Evolutionary conservation across 768 basidiomycete genomes (phyloP).

Genomic region (Leucocoprinus sp.): DNA sequence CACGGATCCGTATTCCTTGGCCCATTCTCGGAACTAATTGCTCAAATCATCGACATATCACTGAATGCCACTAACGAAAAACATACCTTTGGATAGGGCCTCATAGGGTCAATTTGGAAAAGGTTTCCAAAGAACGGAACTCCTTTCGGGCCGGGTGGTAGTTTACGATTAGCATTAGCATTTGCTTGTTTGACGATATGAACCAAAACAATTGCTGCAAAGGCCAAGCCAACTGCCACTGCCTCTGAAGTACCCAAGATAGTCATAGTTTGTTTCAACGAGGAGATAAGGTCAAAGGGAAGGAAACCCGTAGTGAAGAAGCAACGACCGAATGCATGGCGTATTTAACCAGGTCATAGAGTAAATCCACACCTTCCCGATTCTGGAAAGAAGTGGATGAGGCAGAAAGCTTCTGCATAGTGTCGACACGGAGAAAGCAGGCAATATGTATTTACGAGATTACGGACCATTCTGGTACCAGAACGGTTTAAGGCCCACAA

Average conservation of each 20-base stretch:
- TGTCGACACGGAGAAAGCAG: background rate
- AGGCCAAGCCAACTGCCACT: slow-evolving; percentile 6
- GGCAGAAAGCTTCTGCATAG: background rate
- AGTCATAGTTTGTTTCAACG: background rate
- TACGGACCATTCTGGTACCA: too few species aligned
- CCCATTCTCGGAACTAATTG: slow-evolving; percentile 21
- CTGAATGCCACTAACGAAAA: background rate
- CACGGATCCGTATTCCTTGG: slow-evolving; percentile 21
- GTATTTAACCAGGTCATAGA: slow-evolving; percentile 5
- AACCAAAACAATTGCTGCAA: background rate
- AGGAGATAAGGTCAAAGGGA: background rate
- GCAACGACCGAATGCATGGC: background rate
- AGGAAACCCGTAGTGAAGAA: background rate
- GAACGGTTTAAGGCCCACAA: background rate
- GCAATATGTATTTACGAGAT: slow-evolving; percentile 1
- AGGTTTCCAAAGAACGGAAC: slow-evolving; percentile 25
- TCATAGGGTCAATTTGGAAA: slow-evolving; percentile 20
- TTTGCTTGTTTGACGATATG: slow-evolving; percentile 6
- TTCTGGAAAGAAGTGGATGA: slow-evolving; percentile 2
- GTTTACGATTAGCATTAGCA: slow-evolving; percentile 5
- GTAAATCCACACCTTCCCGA: background rate
- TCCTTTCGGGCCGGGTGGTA: slow-evolving; percentile 24
- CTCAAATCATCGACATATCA: background rate
- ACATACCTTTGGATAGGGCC: slow-evolving; percentile 20
- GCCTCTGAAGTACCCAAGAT: background rate